Percentiles rank a stretch among this genome's conserved stretches.
Conservation (phyloP, 2,329 filamentous ascomycete genomes). For the Fusarium citri region DNA sequence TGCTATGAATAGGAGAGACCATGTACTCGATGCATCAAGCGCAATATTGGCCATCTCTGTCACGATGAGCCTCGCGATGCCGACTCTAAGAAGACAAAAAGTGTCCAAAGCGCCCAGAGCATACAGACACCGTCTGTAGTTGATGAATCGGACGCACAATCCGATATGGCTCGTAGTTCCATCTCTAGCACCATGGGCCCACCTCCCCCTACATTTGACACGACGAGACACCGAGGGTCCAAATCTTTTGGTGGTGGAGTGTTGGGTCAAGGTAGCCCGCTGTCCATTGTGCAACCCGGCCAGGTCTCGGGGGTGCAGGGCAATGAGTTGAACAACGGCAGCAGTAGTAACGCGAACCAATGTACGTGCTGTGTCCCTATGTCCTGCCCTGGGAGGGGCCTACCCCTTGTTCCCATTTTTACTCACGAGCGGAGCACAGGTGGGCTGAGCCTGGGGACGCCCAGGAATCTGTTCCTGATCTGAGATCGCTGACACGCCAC, state of each 20-base stretch:
- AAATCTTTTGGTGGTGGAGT: conserved; percentile 58
- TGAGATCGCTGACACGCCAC: conserved; percentile 46
- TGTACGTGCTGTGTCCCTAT: conserved; percentile 68
- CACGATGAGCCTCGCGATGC: conserved; percentile 96
- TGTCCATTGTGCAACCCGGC: conserved; percentile 79
- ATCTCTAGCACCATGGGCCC: conserved; percentile 68
- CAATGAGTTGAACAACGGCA: conserved; percentile 63
- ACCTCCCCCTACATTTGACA: conserved; percentile 59
- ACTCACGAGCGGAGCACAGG: conserved; percentile 43
- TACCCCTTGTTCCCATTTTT: conserved; percentile 42
- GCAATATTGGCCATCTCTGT: conserved; percentile 97
- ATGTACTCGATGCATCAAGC: conserved; percentile 97
- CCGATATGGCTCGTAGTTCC: conserved; percentile 65
- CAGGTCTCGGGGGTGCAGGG: conserved; percentile 75
- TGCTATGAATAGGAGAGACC: conserved; percentile 78
- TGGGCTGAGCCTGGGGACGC: conserved; percentile 38
- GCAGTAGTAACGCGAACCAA: conserved; percentile 75
- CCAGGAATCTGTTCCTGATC: conserved; percentile 36
- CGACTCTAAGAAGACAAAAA: conserved; percentile 82
- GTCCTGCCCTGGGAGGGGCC: conserved; percentile 35
- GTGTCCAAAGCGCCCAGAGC: conserved; percentile 58
- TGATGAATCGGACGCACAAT: conserved; percentile 69
- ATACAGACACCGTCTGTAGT: conserved; percentile 59
- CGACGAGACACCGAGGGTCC: conserved; percentile 51
- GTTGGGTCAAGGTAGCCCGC: conserved; percentile 63